phyloP scores from a whole-genome alignment of 176 grass and related monocot species.

The Typha latifolia region DNA sequence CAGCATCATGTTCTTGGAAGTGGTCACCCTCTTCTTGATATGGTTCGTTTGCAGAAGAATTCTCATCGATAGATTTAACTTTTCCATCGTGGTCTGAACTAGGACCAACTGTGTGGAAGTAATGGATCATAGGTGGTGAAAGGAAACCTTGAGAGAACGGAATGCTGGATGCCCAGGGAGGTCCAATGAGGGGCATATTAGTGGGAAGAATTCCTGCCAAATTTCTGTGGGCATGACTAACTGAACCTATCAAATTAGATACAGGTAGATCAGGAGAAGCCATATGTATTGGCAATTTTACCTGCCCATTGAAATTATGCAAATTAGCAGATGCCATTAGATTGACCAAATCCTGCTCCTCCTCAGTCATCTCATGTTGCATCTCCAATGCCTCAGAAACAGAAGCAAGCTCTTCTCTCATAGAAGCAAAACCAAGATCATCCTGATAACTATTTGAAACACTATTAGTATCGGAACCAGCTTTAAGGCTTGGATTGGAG shows the following conservation, averaged over 20 bases:
- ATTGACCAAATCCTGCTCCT: constrained; percentile 67
- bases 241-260: constrained; percentile 39
- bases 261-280: constrained; percentile 39
- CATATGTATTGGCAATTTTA: constrained; percentile 53
- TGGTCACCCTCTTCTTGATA: constrained; percentile 29
- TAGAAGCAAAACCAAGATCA: constrained; percentile 41
- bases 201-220: constrained; percentile 42
- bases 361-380: constrained; percentile 44
- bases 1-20: constrained; percentile 39
- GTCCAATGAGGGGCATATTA: constrained; percentile 38
- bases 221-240: constrained; percentile 42
- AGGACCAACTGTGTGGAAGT: constrained; percentile 35
- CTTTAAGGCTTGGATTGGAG: constrained; percentile 40
- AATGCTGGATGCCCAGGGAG: constrained; percentile 50
- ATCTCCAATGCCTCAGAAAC: constrained; percentile 54
- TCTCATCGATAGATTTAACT: constrained; percentile 26
- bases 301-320: constrained; percentile 62
- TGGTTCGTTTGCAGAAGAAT: constrained; percentile 24
- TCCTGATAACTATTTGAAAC: constrained; percentile 53
- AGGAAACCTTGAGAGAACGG: constrained; percentile 48
- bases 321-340: constrained; percentile 61
- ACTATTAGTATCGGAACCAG: constrained; percentile 61
- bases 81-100: constrained; percentile 34
- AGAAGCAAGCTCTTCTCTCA: constrained; percentile 60
- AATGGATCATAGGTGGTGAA: constrained; percentile 44